Percentiles rank a stretch among this genome's conserved stretches.
phyloP scores from a whole-genome alignment of 2,329 filamentous ascomycete species.

The Lecanosticta acicola region DNA sequence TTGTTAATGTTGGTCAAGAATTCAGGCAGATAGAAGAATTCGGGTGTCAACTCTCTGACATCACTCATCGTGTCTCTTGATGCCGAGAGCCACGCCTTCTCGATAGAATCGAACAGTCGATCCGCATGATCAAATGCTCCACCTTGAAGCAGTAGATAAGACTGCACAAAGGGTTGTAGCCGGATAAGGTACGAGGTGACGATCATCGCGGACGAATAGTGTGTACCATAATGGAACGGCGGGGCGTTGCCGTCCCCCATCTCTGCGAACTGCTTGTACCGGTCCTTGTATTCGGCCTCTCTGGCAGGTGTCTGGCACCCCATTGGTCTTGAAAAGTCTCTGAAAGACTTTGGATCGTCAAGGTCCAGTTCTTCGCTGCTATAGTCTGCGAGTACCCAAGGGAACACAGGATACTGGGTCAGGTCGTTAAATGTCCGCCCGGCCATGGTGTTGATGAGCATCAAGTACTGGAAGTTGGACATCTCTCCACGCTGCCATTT shows the following conservation, averaged over 20 bases:
- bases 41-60: conserved; percentile 87
- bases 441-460: conserved; percentile 97
- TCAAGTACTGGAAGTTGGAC: conserved; percentile 97
- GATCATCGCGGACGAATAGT: conserved; percentile 99
- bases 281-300: conserved; percentile 72
- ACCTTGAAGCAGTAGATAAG: conserved; percentile 90
- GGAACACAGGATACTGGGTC: conserved; percentile 96
- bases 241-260: conserved; percentile 71
- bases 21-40: conserved; percentile 95
- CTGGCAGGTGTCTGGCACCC: conserved; percentile 76
- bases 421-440: conserved; percentile 96
- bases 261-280: conserved; percentile 82
- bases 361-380: conserved; percentile 88
- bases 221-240: conserved; percentile 95
- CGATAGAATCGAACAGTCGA: conserved; percentile 87
- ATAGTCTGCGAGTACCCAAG: conserved; percentile 95
- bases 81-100: conserved; percentile 84
- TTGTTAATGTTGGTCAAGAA: conserved; percentile 90
- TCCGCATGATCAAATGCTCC: conserved; percentile 95
- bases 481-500: conserved; percentile 92
- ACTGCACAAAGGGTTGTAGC: conserved; percentile 91
- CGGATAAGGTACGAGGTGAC: conserved; percentile 94
- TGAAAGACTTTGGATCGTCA: conserved; percentile 74
- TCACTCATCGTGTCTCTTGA: conserved; percentile 88
- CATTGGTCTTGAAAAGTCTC: conserved; percentile 93